phyloP scores from a whole-genome alignment of 2,329 filamentous ascomycete species.

The Colletotrichum sp. region DNA sequence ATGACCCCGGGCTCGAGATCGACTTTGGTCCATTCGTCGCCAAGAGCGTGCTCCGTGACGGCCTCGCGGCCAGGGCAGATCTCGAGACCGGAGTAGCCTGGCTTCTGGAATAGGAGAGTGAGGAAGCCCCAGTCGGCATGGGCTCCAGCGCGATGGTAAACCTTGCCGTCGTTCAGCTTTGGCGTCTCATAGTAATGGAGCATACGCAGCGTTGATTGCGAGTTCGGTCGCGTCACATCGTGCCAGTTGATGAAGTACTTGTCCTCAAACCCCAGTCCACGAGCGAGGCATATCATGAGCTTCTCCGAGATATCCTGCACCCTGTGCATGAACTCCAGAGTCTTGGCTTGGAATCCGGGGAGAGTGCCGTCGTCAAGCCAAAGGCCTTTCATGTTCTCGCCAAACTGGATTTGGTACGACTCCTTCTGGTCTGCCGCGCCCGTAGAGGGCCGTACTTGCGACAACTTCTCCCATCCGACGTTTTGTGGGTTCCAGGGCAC shows the following conservation, averaged over 20 bases:
- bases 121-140: not conserved
- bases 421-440: not conserved
- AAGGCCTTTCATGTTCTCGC: not conserved
- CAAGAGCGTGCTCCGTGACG: not conserved
- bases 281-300: not conserved
- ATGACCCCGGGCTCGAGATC: not conserved
- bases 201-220: not conserved
- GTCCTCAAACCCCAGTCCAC: not conserved
- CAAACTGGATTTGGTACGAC: not conserved
- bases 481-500: slow-evolving; percentile 62
- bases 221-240: not conserved
- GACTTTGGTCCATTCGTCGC: not conserved
- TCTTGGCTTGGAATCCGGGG: not conserved
- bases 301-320: not conserved
- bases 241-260: not conserved
- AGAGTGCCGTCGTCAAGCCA: not conserved
- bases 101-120: not conserved
- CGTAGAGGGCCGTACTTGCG: slow-evolving; percentile 62
- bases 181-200: not conserved
- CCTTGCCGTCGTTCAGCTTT: not conserved
- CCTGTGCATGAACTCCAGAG: not conserved
- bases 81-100: not conserved
- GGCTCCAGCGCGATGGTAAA: rapidly evolving
- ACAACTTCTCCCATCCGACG: slow-evolving; percentile 65
- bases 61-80: not conserved